Percentiles rank a stretch among this genome's conserved stretches.
phyloP scores from a whole-genome alignment of 2,329 filamentous ascomycete species.

The Penicillium rolfsii region DNA sequence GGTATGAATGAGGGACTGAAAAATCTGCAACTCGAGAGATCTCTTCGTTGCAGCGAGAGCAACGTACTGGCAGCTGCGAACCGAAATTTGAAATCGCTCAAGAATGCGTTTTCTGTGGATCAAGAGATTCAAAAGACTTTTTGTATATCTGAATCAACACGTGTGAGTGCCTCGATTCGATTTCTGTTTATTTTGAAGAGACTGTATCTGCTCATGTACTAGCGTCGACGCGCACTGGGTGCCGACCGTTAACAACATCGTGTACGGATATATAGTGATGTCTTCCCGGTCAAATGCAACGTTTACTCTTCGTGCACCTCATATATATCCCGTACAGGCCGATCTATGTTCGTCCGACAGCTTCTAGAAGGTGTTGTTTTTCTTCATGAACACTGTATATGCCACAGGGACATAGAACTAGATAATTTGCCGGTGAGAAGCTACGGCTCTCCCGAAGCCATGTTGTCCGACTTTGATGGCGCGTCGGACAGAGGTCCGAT shows the following conservation, averaged over 20 bases:
- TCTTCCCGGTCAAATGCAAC: neutral
- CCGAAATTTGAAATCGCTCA: neutral
- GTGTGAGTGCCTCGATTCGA: neutral
- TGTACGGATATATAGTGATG: neutral
- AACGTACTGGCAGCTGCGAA: neutral
- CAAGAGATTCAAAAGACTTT: neutral
- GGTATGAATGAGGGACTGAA: neutral
- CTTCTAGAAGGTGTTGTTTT: neutral
- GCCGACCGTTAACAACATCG: neutral
- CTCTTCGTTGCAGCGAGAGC: neutral
- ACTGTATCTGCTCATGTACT: neutral
- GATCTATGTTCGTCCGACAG: neutral
- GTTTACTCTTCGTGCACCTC: neutral
- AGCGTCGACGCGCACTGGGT: neutral
- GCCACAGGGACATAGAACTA: conserved; percentile 12
- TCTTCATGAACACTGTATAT: neutral
- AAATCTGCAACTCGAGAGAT: neutral
- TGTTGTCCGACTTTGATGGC: conserved; percentile 11
- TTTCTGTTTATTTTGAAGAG: too few relatives aligned
- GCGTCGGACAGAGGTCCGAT: neutral
- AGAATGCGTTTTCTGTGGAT: neutral
- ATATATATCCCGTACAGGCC: neutral
- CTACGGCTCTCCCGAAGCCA: conserved; percentile 12
- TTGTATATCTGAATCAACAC: neutral
- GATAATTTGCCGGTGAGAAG: conserved; percentile 11